Base-by-base conservation (phyloP, 768 basidiomycete species). In the Calocera cornea region DNA sequence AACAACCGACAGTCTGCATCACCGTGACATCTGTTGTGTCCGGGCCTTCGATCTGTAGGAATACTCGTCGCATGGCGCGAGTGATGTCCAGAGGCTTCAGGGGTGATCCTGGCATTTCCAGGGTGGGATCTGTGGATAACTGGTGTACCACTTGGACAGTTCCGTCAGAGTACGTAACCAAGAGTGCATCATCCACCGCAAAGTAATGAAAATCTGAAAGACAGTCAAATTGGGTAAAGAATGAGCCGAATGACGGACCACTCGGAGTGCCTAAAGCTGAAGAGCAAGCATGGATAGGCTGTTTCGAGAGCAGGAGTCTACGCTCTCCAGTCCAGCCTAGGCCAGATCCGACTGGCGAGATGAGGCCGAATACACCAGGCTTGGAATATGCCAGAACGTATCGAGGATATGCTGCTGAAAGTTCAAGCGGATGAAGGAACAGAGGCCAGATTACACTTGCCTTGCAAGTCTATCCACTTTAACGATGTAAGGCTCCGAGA, bases 91-190 rank as follows among this genome's bases (percentile, higher is more conserved):
- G 38, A 34, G 27, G 76, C 71, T 64, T 72, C 69, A 34, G 72
- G 69, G 27, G 69, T 68, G 68, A 67, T 72, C 34, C 74, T 70
- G 38, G 68, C 69, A 54, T 69, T 65, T 22, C 72, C 68, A 81
- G 80, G 10, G 77, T 74, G 5, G 86, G 87, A 31, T 80, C 77
- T 5, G 68, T 70, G 27, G 83, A 82, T 33, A 90, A 24, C 65
- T 79, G 75, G 71, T 83, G 80, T 66, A 90, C 74, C 64, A 81
- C 81, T 72, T 88, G 85, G 71, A 89, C 81, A 10, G 87, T 86
- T 0, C 90, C 90, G 70, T 92, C 90, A 40, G 82, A 80, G 19
- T 91, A 78, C 2, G 84, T 79, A 40, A 90, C 69, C 22, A 89
- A 67, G 34, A 89, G 77, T 0, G 76, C 69, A 72, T 91, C 89